Percentiles rank a stretch among this genome's conserved stretches.
Evolutionary conservation across 176 grass and related monocot species (phyloP).

Genomic region (Puccinellia tenuiflora): DNA sequence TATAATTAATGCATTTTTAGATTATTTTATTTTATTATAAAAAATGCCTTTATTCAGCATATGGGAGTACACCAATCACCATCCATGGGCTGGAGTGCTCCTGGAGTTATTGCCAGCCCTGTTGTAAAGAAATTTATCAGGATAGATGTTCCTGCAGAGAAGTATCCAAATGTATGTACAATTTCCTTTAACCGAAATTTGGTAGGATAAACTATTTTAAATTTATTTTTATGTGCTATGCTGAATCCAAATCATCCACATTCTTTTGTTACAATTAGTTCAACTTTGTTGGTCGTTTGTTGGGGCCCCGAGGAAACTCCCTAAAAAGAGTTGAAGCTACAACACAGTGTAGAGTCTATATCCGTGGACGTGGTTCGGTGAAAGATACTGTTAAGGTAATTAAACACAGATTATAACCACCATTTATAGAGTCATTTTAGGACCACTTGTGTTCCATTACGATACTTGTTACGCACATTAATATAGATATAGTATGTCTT

Average conservation of each 20-base stretch:
- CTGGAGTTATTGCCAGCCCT: slow-evolving; percentile 38
- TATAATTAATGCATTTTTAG: background rate
- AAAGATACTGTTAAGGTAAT: slow-evolving; percentile 94
- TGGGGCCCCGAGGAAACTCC: slow-evolving; percentile 95
- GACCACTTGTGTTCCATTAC: background rate
- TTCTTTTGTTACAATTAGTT: slow-evolving; percentile 52
- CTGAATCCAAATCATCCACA: slow-evolving; percentile 23
- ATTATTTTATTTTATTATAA: background rate
- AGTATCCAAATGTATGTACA: slow-evolving; percentile 73
- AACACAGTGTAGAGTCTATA: slow-evolving; percentile 97
- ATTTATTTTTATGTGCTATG: background rate
- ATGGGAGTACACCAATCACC: slow-evolving; percentile 44
- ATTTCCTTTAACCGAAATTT: background rate
- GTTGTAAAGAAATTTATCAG: slow-evolving; percentile 70
- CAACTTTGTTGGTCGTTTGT: slow-evolving; percentile 97
- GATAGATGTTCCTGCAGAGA: slow-evolving; percentile 79
- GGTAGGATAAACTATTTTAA: slow-evolving; percentile 13
- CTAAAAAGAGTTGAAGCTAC: slow-evolving; percentile 98
- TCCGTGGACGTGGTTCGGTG: slow-evolving; percentile 87
- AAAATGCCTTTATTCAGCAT: slow-evolving; percentile 49
- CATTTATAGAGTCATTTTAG: background rate
- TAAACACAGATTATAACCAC: slow-evolving; percentile 20
- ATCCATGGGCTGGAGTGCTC: slow-evolving; percentile 45
- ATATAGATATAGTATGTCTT: background rate
- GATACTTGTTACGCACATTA: background rate